Evolutionary conservation across 2,329 filamentous ascomycete species (phyloP).

Genomic region (Malbranchea zuffiana): DNA sequence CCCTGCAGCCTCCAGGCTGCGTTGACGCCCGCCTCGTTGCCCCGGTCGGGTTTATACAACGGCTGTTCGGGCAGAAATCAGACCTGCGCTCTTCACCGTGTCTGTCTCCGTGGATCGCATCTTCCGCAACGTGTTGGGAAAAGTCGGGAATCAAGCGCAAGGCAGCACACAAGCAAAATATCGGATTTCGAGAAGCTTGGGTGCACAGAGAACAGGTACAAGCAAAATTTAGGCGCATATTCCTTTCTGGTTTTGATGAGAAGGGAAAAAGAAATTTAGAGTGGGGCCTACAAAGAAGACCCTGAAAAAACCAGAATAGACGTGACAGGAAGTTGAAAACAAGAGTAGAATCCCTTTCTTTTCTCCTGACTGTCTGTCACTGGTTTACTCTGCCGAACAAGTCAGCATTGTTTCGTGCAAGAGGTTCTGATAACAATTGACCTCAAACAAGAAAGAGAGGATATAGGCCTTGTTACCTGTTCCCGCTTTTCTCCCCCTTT

Average conservation of each 20-base stretch:
- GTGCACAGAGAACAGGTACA: no score
- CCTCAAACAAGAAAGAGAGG: conserved; percentile 2
- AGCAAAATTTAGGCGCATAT: no score
- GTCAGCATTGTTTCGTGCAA: conserved; percentile 4
- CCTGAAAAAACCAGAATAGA: conserved; percentile 8
- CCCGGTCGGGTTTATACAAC: conserved; percentile 10
- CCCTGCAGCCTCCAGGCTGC: conserved; percentile 6
- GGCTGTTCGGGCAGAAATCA: conserved; percentile 8
- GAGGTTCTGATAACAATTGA: conserved; percentile 1
- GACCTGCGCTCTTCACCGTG: conserved; percentile 4
- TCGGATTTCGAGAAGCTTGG: no score
- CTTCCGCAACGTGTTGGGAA: conserved; percentile 8
- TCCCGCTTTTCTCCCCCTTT: neutral
- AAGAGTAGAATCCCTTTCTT: conserved; percentile 2
- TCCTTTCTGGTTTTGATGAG: no score
- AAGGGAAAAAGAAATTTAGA: no score
- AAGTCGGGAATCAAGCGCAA: conserved; percentile 8
- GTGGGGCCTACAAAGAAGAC: neutral
- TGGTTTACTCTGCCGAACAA: no score
- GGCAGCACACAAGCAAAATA: conserved; percentile 3
- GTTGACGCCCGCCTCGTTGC: conserved; percentile 9
- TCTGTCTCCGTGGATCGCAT: conserved; percentile 4
- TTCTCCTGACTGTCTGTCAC: no score
- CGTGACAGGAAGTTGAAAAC: neutral
- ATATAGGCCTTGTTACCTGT: neutral